A percentile compares a stretch with the other conserved stretches of the same genome.
Evolutionary conservation across 2,329 filamentous ascomycete species (phyloP).

Genomic region (Clonostachys rosea): DNA sequence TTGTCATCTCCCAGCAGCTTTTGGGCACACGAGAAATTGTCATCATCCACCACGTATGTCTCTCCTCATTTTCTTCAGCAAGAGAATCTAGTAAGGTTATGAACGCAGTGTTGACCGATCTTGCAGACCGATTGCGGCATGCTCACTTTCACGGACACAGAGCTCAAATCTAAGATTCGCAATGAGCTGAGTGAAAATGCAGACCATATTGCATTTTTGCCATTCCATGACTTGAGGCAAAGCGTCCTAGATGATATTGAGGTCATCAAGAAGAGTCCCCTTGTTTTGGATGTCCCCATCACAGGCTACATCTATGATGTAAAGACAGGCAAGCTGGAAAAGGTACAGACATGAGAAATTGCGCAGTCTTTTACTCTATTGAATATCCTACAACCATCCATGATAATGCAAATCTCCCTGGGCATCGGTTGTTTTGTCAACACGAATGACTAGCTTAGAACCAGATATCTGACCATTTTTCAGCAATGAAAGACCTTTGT

Average conservation of each 20-base stretch:
- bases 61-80: background rate
- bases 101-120: no score
- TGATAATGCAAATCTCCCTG: no score
- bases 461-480: no score
- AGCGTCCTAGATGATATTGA: conserved; percentile 64
- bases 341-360: no score
- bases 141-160: conserved; percentile 61
- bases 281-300: conserved; percentile 58
- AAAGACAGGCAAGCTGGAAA: background rate
- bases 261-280: conserved; percentile 52
- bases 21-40: conserved; percentile 73
- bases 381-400: no score
- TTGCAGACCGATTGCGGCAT: conserved; percentile 42
- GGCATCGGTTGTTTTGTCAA: no score
- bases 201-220: conserved; percentile 54
- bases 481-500: no score
- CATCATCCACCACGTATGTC: conserved; percentile 57
- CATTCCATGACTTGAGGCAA: conserved; percentile 59
- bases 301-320: conserved; percentile 37
- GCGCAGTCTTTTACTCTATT: no score
- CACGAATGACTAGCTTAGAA: no score
- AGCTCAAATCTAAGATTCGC: conserved; percentile 49
- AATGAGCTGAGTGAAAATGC: conserved; percentile 52
- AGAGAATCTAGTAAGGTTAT: background rate
- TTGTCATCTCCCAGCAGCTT: conserved; percentile 76